Percentiles rank a stretch among this genome's conserved stretches.
phyloP scores from a whole-genome alignment of 441 rosid species.

The Omphalea diandra region DNA sequence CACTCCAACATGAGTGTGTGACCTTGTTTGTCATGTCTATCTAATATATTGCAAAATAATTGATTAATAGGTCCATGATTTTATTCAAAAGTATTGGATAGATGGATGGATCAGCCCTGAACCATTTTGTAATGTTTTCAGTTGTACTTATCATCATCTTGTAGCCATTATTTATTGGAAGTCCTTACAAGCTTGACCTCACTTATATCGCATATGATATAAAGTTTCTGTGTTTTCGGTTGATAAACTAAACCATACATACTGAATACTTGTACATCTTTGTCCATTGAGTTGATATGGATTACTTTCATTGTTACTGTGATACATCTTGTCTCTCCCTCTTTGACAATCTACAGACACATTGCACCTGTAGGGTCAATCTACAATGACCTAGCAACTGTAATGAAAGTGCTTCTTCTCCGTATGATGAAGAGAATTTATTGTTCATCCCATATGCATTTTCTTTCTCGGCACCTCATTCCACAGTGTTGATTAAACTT shows the following conservation, averaged over 20 bases:
- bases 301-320: no score
- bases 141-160: neutral
- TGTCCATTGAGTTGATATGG: no score
- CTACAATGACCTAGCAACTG: neutral
- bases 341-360: neutral
- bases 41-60: neutral
- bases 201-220: neutral
- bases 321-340: neutral
- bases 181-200: neutral
- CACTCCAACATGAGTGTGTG: neutral
- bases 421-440: no score
- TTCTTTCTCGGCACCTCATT: neutral
- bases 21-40: slow-evolving; percentile 8
- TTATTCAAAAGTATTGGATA: no score
- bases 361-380: neutral
- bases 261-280: no score
- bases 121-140: no score
- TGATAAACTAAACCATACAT: neutral
- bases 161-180: neutral
- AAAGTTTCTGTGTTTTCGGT: neutral
- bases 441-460: neutral
- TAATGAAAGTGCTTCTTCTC: no score
- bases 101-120: no score
- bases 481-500: neutral
- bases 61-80: neutral